phyloP scores from a whole-genome alignment of 176 grass and related monocot species.

The Oropetium thomaeum region DNA sequence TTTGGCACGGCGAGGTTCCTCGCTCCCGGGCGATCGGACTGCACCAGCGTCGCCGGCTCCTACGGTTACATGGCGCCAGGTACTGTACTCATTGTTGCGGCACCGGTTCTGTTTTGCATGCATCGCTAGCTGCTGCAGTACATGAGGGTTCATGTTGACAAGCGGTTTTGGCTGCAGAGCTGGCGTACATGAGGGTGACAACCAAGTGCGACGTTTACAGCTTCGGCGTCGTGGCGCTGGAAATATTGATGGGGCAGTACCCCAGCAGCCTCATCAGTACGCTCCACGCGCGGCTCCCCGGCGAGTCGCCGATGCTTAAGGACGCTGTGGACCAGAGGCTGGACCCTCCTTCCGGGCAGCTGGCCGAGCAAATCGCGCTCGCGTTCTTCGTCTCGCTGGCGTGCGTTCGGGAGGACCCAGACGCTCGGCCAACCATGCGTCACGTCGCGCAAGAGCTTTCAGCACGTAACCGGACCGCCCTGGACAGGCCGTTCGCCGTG shows the following conservation, averaged over 20 bases:
- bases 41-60: conserved; percentile 57
- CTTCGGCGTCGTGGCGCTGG: conserved; percentile 63
- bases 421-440: conserved; percentile 59
- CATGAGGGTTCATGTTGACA: no score
- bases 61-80: conserved; percentile 92
- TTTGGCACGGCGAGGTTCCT: conserved; percentile 71
- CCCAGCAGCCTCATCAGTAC: conserved; percentile 47
- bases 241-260: conserved; percentile 68
- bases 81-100: no score
- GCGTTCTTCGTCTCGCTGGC: conserved; percentile 52
- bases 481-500: conserved; percentile 43
- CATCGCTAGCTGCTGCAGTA: not conserved
- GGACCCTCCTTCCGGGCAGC: conserved; percentile 43
- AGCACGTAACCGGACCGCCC: conserved; percentile 5
- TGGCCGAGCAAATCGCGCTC: conserved; percentile 59
- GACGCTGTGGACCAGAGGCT: conserved; percentile 57
- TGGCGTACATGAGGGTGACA: conserved; percentile 70
- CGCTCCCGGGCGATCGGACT: conserved; percentile 34
- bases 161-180: conserved; percentile 41
- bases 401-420: conserved; percentile 44
- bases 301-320: conserved; percentile 32
- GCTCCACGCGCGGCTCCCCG: conserved; percentile 8
- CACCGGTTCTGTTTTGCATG: no score
- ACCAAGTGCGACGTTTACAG: conserved; percentile 77
- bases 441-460: conserved; percentile 58